Evolutionary conservation across 225 moss, liverwort and hornwort species (phyloP).

Genomic region (Antitrichia curtipendula): DNA sequence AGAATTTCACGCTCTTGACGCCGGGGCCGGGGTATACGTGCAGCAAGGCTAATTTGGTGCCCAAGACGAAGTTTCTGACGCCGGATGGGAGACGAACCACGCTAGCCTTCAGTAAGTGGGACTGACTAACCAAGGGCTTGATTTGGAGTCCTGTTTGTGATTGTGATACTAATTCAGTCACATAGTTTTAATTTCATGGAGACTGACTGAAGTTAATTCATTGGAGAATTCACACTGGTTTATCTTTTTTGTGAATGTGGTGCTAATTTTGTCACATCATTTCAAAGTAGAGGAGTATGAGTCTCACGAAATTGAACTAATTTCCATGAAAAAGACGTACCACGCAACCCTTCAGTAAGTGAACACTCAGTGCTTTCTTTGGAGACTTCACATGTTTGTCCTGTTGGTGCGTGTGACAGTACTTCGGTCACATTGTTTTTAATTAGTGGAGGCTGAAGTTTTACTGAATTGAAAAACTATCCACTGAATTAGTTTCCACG

Average conservation of each 20-base stretch:
- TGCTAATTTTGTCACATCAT: too few species aligned
- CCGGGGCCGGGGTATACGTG: constrained; percentile 59
- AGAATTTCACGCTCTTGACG: constrained; percentile 38
- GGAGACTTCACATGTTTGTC: not conserved
- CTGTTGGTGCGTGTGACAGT: not conserved
- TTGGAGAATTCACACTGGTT: not conserved
- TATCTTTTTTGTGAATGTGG: not conserved
- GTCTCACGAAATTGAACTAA: not conserved
- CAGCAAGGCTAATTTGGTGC: not conserved
- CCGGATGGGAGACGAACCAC: constrained; percentile 26
- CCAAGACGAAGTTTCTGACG: constrained; percentile 19
- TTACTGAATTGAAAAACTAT: not conserved
- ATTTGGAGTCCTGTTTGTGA: not conserved
- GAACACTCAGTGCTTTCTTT: not conserved
- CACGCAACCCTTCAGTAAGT: not conserved
- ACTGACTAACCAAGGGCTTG: not conserved
- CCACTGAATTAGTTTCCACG: not conserved
- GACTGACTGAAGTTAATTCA: not conserved
- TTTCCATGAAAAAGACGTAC: not conserved
- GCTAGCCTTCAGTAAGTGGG: constrained; percentile 31
- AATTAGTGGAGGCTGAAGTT: not conserved
- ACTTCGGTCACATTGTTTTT: not conserved
- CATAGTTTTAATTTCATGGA: not conserved
- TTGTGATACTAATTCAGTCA: not conserved
- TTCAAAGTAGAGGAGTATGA: not conserved